phyloP scores from a whole-genome alignment of 345 rosid genomes.

The Ceriops decandra region DNA sequence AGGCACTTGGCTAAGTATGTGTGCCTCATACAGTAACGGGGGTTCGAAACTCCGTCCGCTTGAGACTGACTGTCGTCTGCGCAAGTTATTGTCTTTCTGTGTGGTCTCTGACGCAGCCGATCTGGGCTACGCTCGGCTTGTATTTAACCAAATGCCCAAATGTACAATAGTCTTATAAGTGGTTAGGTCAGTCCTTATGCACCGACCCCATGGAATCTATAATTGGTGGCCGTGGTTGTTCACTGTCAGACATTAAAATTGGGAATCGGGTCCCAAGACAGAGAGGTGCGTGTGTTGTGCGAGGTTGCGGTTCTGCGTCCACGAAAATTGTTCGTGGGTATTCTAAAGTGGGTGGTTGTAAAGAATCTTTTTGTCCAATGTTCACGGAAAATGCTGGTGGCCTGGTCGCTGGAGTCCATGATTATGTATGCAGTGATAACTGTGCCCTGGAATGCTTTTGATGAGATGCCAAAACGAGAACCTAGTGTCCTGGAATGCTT shows the following conservation, averaged over 20 bases:
- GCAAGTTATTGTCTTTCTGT: constrained; percentile 4
- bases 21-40: too few species aligned
- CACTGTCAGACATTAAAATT: constrained; percentile 1
- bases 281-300: not conserved
- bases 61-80: not conserved
- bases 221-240: constrained; percentile 1
- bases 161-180: constrained; percentile 27
- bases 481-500: constrained; percentile 50
- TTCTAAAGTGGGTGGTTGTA: constrained; percentile 23
- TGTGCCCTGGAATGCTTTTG: constrained; percentile 33
- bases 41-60: too few species aligned
- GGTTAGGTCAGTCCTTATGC: constrained; percentile 28
- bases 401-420: constrained; percentile 9
- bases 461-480: constrained; percentile 42
- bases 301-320: not conserved
- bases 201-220: constrained; percentile 25
- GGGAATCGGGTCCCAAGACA: constrained; percentile 5
- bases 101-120: not conserved
- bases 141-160: constrained; percentile 6
- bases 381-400: constrained; percentile 30
- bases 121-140: constrained; percentile 8
- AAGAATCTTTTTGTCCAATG: constrained; percentile 26
- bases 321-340: constrained; percentile 22
- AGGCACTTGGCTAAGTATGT: too few species aligned
- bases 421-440: constrained; percentile 41